Evolutionary conservation across 306 rosid genomes (phyloP).

Genomic region (Cajanus cajan): DNA sequence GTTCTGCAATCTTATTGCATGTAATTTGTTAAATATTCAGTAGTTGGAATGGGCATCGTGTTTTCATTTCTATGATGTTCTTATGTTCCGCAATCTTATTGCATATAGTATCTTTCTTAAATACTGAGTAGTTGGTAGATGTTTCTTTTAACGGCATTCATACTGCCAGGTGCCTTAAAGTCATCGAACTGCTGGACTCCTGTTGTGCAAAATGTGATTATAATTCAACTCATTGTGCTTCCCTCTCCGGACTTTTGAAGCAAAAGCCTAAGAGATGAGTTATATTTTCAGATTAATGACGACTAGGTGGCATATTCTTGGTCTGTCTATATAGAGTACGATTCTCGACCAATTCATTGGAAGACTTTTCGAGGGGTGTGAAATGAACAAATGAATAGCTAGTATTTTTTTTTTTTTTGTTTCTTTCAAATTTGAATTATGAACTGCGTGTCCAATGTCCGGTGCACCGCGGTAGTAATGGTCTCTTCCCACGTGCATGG

Average conservation of each 20-base stretch:
- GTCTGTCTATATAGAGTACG: not conserved
- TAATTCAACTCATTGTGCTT: constrained; percentile 89
- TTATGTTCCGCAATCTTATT: not conserved
- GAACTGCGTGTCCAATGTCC: not conserved
- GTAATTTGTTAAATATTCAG: not conserved
- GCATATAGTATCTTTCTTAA: not conserved
- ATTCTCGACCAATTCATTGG: not conserved
- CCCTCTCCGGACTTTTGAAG: constrained; percentile 78
- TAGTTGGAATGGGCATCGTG: not conserved
- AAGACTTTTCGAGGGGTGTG: not conserved
- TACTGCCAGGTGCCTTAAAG: constrained; percentile 60
- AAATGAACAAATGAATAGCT: not conserved
- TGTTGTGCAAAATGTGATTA: constrained; percentile 76
- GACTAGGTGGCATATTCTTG: not conserved
- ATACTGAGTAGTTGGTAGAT: not conserved
- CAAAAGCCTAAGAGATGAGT: constrained; percentile 48
- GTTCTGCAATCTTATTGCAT: not conserved
- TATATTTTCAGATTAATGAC: not conserved
- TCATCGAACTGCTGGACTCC: constrained; percentile 62
- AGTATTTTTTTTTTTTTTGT: not conserved
- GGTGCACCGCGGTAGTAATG: not conserved
- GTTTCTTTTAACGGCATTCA: constrained; percentile 2
- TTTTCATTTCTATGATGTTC: not conserved
- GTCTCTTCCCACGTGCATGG: not conserved
- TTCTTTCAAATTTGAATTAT: not conserved